phyloP scores from a whole-genome alignment of 257 asterid species.

The Haberlea rhodopensis region DNA sequence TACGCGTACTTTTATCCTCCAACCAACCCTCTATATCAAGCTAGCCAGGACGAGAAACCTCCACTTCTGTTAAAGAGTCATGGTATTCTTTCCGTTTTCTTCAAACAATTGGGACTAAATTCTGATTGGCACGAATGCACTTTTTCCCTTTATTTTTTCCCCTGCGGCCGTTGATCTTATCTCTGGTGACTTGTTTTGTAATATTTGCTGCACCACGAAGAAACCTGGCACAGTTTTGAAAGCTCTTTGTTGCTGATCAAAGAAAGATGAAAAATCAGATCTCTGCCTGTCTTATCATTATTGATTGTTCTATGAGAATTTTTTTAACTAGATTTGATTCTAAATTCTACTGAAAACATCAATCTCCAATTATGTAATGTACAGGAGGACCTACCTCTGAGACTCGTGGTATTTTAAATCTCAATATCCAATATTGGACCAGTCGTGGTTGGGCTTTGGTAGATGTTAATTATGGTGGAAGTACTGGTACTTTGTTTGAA shows the following conservation, averaged over 20 bases:
- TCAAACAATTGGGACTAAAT: constrained; percentile 10
- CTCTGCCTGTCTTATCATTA: neutral
- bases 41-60: constrained; percentile 71
- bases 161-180: constrained; percentile 1
- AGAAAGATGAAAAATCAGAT: no score
- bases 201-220: no score
- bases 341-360: neutral
- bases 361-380: constrained; percentile 17
- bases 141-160: constrained; percentile 20
- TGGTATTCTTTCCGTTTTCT: constrained; percentile 45
- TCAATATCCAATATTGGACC: constrained; percentile 88
- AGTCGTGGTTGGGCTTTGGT: constrained; percentile 99
- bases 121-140: neutral
- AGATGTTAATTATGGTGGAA: constrained; percentile 99
- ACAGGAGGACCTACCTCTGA: constrained; percentile 97
- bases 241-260: no score
- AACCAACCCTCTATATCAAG: constrained; percentile 69
- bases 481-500: constrained; percentile 57
- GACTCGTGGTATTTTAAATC: constrained; percentile 78
- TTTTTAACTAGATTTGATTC: constrained; percentile 1
- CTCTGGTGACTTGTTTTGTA: no score
- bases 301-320: constrained; percentile 2
- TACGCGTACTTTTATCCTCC: constrained; percentile 96
- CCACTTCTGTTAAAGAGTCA: constrained; percentile 91
- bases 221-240: no score